Conservation (phyloP, 2,329 filamentous ascomycete genomes). For the Orbilia brochopaga region DNA sequence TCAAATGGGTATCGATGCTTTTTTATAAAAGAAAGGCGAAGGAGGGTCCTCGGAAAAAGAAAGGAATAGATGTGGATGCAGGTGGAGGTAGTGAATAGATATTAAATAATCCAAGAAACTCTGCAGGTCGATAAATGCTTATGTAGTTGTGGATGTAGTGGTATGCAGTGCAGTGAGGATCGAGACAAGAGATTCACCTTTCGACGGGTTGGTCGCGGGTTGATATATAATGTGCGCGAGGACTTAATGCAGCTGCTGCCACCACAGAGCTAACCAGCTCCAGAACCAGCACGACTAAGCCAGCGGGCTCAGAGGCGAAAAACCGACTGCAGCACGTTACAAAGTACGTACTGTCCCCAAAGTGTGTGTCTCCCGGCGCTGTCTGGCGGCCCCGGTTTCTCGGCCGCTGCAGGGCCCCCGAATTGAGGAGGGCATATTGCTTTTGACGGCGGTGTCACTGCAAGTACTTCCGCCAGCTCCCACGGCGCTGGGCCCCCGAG, state of each 20-base stretch:
- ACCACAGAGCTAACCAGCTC: too few species aligned
- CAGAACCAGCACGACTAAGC: constrained; percentile 21
- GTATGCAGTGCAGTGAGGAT: neutral
- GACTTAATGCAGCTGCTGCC: too few species aligned
- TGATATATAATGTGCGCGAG: constrained; percentile 45
- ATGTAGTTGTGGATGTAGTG: constrained; percentile 27
- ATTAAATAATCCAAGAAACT: constrained; percentile 1
- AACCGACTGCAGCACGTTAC: constrained; percentile 17
- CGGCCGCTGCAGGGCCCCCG: neutral
- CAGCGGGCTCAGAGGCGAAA: constrained; percentile 32
- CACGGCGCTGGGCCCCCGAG: constrained; percentile 19
- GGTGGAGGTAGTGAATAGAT: constrained; percentile 36
- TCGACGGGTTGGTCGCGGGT: constrained; percentile 33
- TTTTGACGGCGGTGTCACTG: constrained; percentile 32
- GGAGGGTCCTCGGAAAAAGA: constrained; percentile 11
- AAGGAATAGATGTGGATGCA: constrained; percentile 27
- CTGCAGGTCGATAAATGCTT: constrained; percentile 20
- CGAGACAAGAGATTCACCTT: constrained; percentile 26
- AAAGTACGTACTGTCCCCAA: too few species aligned
- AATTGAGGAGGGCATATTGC: constrained; percentile 7
- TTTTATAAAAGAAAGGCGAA: constrained; percentile 35
- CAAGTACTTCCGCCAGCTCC: constrained; percentile 12
- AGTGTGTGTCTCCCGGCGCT: too few species aligned
- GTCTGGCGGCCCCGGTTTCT: too few species aligned
- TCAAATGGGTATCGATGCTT: constrained; percentile 41